Base-by-base conservation (phyloP, 345 rosid genomes). In the Rhizophora apiculata region DNA sequence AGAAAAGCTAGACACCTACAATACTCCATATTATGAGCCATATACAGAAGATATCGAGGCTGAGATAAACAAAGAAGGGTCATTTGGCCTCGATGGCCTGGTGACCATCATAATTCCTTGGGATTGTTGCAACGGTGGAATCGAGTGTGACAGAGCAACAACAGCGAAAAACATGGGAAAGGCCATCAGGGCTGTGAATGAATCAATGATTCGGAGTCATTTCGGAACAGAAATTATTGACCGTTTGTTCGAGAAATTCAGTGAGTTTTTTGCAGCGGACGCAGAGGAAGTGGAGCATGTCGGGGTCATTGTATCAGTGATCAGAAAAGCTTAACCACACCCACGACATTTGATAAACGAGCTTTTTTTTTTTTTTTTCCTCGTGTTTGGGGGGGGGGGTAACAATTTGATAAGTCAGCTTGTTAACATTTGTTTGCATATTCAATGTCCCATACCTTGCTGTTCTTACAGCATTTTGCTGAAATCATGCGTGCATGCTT, bases 51-150 rank as follows among this genome's bases (percentile, higher is more conserved):
- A 86, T 8, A 62, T 83, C 51, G 69, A 68, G 30, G 69, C 34
- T 0, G 82, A 76, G 70, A 64, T 83, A 61, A 75, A 70, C 73
- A 80, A 64, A 62, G 82, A 80, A 66, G 85, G 84, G 1, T 86
- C 83, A 0, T 83, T 85, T 69, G 34, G 7, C 1, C 30, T 82
- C 31, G 76, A 78, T 24, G 63, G 67, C n/a, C 64, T 82, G 1
- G 78, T 51, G 53, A 64, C 56, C 15, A 30, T 69, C 8, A 20
- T 24, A 32, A 22, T 72, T 2, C 78, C 80, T 2, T 76, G 80
- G 81, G 82, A 75, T 66, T 77, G 69, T 21, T 74, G 75, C 9
- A 73, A 55, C 43, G 77, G 76, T 29, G 79, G 83, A 43, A 31
- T 64, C 31, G 55, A 37, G 27, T 51, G 60, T 66, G 76, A 71